Percentiles rank a stretch among this genome's conserved stretches.
phyloP scores from a whole-genome alignment of 1,139 yeast genomes.

The Kodamaea ohmeri region DNA sequence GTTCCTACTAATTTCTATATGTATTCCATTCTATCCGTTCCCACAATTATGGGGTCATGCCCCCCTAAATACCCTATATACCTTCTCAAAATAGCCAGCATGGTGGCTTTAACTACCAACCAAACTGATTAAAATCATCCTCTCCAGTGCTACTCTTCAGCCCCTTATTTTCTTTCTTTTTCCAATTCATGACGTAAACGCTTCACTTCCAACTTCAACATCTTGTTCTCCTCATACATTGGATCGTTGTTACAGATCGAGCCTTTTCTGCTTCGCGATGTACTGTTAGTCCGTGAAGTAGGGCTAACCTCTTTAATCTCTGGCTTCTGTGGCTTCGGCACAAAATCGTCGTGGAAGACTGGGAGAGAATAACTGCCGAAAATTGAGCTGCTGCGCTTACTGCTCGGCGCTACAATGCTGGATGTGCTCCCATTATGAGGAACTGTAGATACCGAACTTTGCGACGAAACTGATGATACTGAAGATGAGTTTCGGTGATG shows the following conservation, averaged over 20 bases:
- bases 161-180: slow-evolving; percentile 1
- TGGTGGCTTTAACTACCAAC: too few relatives aligned
- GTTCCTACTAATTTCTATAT: too few relatives aligned
- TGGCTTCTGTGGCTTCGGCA: slow-evolving; percentile 7
- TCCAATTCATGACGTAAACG: slow-evolving; percentile 14
- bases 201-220: slow-evolving; percentile 15
- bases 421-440: slow-evolving; percentile 1
- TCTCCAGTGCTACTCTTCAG: neutral
- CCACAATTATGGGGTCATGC: too few relatives aligned
- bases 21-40: too few relatives aligned
- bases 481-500: slow-evolving; percentile 15
- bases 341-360: slow-evolving; percentile 11
- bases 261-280: slow-evolving; percentile 15
- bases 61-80: too few relatives aligned
- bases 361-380: slow-evolving; percentile 14
- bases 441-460: slow-evolving; percentile 1
- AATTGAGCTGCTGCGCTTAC: slow-evolving; percentile 15
- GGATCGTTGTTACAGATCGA: slow-evolving; percentile 13
- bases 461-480: slow-evolving; percentile 11
- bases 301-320: slow-evolving; percentile 15
- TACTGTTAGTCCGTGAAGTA: slow-evolving; percentile 8
- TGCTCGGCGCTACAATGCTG: neutral
- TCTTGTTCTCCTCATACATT: slow-evolving; percentile 17
- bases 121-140: neutral
- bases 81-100: too few relatives aligned